Base-by-base conservation (phyloP, 1,284 basidiomycete genomes). In the Sphaerobolus stellatus region DNA sequence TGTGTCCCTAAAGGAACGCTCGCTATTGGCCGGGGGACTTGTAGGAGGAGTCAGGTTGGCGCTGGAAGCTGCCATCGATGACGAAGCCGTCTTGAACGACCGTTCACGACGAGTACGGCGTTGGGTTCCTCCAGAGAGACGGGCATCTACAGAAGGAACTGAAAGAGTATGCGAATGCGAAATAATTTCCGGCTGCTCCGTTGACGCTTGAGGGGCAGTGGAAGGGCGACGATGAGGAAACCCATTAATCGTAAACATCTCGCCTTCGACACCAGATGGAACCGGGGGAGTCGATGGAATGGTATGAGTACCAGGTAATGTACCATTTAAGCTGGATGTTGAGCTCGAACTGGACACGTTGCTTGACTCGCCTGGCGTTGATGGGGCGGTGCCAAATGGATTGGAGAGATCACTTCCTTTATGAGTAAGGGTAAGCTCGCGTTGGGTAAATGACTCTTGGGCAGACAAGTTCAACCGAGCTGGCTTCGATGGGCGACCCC, bases 201-300 rank as follows among this genome's bases (percentile, higher is more conserved):
- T 43, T 5, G 49, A 25, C 25, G 41, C 14, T 28, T 22, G 8
- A 27, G 28, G 22, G 28, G 41, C 22, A 43, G 41, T 43, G 20
- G 13, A 14, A n/a, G n/a, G n/a, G n/a, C n/a, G n/a, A n/a, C n/a
- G n/a, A n/a, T n/a, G n/a, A n/a, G n/a, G n/a, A n/a, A n/a, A n/a
- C n/a, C n/a, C n/a, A n/a, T n/a, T n/a, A n/a, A n/a, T n/a, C n/a
- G n/a, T n/a, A n/a, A n/a, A n/a, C n/a, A n/a, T n/a, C n/a, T n/a
- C n/a, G n/a, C n/a, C n/a, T n/a, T n/a, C n/a, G 41, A 22, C 13
- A 6, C 34, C 14, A 20, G 50, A 24, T n/a, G 50, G 50, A 38
- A 30, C 29, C 31, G 59, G 27, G 55, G 49, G 41, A 41, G 34
- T n/a, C 49, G 55, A 50, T 47, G 31, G 9, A 22, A 11, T 18